These are phyloP conservation scores for Coniella lustricola DNA, from an alignment of 2,329 filamentous ascomycete species.

Conservation along the genomic window DNA sequence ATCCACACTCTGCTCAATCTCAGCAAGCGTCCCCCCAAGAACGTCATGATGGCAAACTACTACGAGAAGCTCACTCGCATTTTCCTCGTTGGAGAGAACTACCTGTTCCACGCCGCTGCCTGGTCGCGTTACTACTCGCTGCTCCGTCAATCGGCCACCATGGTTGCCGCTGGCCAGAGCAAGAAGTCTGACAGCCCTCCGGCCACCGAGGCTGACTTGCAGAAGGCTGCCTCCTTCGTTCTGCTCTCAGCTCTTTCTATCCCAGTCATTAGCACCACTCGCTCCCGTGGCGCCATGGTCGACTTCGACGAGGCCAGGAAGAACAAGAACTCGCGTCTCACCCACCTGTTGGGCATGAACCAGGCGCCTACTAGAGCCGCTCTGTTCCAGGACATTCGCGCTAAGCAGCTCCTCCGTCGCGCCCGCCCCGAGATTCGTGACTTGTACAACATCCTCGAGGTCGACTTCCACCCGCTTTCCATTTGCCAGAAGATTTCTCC, in stretches of 20 bases:
- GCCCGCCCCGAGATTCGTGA: conserved; percentile 92
- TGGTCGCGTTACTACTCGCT: conserved; percentile 98
- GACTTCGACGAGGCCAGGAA: conserved; percentile 96
- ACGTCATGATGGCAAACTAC: conserved; percentile 99
- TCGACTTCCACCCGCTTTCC: conserved; percentile 96
- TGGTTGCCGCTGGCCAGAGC: conserved; percentile 77
- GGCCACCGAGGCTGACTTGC: conserved; percentile 81
- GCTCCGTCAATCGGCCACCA: conserved; percentile 78
- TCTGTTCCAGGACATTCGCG: conserved; percentile 91
- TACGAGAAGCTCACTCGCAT: conserved; percentile 99
- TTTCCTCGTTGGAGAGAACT: conserved; percentile 98
- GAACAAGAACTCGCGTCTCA: conserved; percentile 97
- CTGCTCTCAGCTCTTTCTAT: conserved; percentile 94
- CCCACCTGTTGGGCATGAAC: conserved; percentile 90
- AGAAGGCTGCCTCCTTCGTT: conserved; percentile 92
- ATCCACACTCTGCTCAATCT: conserved; percentile 95
- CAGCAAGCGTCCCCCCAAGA: conserved; percentile 97
- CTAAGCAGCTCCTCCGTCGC: conserved; percentile 89
- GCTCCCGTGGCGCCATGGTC: conserved; percentile 89
- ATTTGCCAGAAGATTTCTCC: conserved; percentile 99
- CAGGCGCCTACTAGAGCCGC: conserved; percentile 80
- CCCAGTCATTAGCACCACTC: conserved; percentile 95
- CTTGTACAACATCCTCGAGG: conserved; percentile 96
- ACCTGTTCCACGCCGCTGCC: conserved; percentile 95
- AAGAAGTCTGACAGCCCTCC: conserved; percentile 93